Evolutionary conservation across 352 stramenopile genomes (phyloP).

Genomic region (Pythium pyrilobum): DNA sequence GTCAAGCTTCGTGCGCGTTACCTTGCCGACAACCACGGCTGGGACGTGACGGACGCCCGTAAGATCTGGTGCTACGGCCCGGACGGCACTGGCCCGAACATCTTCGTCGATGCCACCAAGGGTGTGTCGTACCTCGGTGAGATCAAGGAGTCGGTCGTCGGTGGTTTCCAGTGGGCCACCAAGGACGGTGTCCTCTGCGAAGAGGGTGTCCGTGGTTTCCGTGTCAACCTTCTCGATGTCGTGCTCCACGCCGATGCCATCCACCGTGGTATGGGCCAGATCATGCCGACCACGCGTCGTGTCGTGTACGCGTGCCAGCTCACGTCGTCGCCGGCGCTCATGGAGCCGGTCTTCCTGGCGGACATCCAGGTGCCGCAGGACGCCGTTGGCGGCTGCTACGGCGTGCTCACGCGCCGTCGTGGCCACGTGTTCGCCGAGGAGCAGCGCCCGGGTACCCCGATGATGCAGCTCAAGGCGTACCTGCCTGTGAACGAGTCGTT

Average conservation of each 20-base stretch:
- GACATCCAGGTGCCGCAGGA: conserved; percentile 99
- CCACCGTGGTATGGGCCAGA: conserved; percentile 99
- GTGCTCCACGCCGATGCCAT: conserved; percentile 99
- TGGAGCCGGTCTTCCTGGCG: conserved; percentile 98
- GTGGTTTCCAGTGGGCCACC: conserved; percentile 98
- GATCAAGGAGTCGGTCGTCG: conserved; percentile 99
- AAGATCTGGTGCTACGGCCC: conserved; percentile 99
- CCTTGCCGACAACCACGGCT: conserved; percentile 96
- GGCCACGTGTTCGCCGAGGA: conserved; percentile 99
- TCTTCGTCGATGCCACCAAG: conserved; percentile 99
- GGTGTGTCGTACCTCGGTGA: conserved; percentile 99
- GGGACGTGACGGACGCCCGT: conserved; percentile 97
- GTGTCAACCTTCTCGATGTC: conserved; percentile 99
- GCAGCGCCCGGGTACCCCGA: conserved; percentile 96
- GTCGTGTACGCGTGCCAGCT: conserved; percentile 98
- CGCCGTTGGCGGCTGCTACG: conserved; percentile 98
- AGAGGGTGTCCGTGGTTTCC: conserved; percentile 95
- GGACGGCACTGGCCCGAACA: conserved; percentile 97
- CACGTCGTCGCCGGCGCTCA: conserved; percentile 90
- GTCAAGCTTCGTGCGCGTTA: conserved; percentile 96
- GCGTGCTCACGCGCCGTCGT: conserved; percentile 97
- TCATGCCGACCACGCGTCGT: conserved; percentile 98
- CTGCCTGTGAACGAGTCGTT: conserved; percentile 99
- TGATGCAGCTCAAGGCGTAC: conserved; percentile 99
- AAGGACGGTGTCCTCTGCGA: conserved; percentile 98